Conservation (phyloP, 768 basidiomycete genomes). For the Dentipellis fragilis region DNA sequence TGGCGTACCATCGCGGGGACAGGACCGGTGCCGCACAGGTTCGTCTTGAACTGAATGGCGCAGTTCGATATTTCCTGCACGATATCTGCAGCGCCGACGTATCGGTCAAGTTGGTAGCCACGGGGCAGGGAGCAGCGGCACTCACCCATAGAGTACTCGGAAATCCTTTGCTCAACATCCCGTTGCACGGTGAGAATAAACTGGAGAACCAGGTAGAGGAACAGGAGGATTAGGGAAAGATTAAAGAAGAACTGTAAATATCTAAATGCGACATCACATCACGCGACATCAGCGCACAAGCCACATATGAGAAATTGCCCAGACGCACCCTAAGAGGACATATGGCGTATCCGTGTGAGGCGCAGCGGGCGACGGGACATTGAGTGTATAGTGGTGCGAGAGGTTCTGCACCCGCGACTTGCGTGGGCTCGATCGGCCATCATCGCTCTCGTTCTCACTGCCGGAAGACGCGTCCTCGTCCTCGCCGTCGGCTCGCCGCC, state of each 20-base stretch:
- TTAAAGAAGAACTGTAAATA: conserved; percentile 97
- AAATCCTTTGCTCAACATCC: conserved; percentile 81
- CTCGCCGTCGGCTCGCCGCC: conserved; percentile 16
- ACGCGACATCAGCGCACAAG: background rate
- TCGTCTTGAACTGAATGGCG: conserved; percentile 68
- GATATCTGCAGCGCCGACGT: conserved; percentile 45
- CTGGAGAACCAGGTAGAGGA: conserved; percentile 76
- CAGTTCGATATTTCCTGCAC: conserved; percentile 90
- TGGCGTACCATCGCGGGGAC: conserved; percentile 84
- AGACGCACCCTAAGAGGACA: conserved; percentile 71
- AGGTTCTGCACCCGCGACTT: conserved; percentile 39
- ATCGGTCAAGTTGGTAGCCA: conserved; percentile 4
- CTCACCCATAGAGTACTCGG: conserved; percentile 83
- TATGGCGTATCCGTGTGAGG: conserved; percentile 65
- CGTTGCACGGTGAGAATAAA: conserved; percentile 85
- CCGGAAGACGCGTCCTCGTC: conserved; percentile 31
- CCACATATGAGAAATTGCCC: background rate
- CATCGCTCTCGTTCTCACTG: conserved; percentile 38
- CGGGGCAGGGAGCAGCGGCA: conserved; percentile 7
- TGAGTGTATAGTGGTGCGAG: conserved; percentile 76
- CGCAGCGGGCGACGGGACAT: conserved; percentile 53
- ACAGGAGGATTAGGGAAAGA: conserved; percentile 68
- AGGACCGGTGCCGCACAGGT: conserved; percentile 65
- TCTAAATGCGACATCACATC: conserved; percentile 25
- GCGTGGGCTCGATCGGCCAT: conserved; percentile 12